phyloP scores from a whole-genome alignment of 768 basidiomycete species.

The Boletus tylopilopsis region DNA sequence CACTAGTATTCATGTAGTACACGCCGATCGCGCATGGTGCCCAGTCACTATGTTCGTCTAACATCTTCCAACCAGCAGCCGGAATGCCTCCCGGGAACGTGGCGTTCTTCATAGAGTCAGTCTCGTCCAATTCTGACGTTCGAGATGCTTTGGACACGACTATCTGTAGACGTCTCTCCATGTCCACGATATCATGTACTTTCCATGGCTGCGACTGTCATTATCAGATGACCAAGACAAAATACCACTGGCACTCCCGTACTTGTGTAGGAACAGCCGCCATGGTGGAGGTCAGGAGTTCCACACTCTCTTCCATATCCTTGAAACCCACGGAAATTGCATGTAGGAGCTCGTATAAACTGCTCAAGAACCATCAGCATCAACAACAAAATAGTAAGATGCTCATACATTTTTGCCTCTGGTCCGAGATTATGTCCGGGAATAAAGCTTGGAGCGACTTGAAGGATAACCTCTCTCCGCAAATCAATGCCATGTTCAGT shows the following conservation, averaged over 20 bases:
- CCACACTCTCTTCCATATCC: constrained; percentile 16
- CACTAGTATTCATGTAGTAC: constrained; percentile 21
- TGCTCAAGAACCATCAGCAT: constrained; percentile 12
- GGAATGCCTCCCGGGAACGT: not conserved
- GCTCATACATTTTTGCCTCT: constrained; percentile 34
- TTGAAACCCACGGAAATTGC: constrained; percentile 18
- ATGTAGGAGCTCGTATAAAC: constrained; percentile 20
- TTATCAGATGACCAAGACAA: not conserved
- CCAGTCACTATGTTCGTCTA: constrained; percentile 48
- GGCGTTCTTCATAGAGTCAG: not conserved
- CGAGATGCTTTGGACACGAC: constrained; percentile 28
- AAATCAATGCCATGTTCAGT: constrained; percentile 37
- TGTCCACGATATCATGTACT: constrained; percentile 45
- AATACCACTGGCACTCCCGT: not conserved
- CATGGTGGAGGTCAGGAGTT: constrained; percentile 13
- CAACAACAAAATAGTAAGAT: not conserved
- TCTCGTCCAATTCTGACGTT: not conserved
- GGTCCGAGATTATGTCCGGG: constrained; percentile 29
- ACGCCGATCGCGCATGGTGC: constrained; percentile 68
- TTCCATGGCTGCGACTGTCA: constrained; percentile 45
- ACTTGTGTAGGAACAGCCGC: constrained; percentile 15
- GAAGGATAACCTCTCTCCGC: constrained; percentile 42
- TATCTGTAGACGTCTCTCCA: constrained; percentile 49
- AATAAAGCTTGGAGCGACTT: constrained; percentile 47
- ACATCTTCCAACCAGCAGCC: constrained; percentile 50